Evolutionary conservation across 345 rosid genomes (phyloP), one percentile per base, ranked within the genome.

Genomic region (Turnera subulata): DNA sequence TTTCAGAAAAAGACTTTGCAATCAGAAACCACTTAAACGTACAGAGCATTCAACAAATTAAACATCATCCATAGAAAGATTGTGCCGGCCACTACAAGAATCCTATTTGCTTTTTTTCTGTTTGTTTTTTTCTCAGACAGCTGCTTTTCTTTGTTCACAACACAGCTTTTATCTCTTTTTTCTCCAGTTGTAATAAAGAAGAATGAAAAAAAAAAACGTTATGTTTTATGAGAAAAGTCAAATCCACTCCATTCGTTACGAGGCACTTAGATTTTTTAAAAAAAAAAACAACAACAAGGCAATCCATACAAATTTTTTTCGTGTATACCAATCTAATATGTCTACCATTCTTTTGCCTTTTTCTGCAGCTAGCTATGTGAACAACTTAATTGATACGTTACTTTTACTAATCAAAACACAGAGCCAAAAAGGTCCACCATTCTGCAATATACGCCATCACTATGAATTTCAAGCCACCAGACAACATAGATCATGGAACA

Each of bases 1-100:
- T n/a, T n/a, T n/a, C n/a, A n/a, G n/a, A n/a, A n/a, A n/a, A n/a
- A n/a, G n/a, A n/a, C n/a, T n/a, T n/a, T n/a, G n/a, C n/a, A n/a
- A n/a, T n/a, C n/a, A n/a, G n/a, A 29, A 29, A 29, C 35, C 35
- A 29, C 35, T 4, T 8, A 29, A 29, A 29, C 8, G 35, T 29
- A 40, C 35, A 40, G 15, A 11, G 45, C 14, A 13, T 16, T 11
- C 45, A 37, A 37, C 45, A 21, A 25, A n/a, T 46, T 49, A 35
- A 48, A 45, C 33, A 23, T 21, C 29, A 21, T 58, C 69, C 66
- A 55, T 18, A 19, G 55, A 29, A 23, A 43, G 21, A 21, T 40
- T 47, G 39, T 50, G 81, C 80, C 62, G 75, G 66, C 78, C 74
- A 64, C 71, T 45, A 37, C 38, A 23, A 49, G 46, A 56, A 4